Percentiles rank a stretch among this genome's conserved stretches.
phyloP scores from a whole-genome alignment of 768 basidiomycete species.

The Lyophyllum decastes region DNA sequence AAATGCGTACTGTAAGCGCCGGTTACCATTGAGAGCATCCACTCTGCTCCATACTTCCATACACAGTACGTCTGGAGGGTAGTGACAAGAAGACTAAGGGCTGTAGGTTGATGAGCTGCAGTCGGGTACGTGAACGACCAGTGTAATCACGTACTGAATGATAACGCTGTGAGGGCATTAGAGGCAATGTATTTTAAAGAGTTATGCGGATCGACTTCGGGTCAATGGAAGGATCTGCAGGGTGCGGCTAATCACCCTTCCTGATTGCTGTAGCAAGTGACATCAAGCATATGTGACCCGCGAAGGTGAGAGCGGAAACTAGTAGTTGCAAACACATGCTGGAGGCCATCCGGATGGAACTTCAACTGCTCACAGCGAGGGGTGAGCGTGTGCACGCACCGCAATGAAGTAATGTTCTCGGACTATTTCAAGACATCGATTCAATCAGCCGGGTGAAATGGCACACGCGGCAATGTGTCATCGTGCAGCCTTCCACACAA shows the following conservation, averaged over 20 bases:
- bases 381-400: not conserved
- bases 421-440: not conserved
- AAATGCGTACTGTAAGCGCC: conserved; percentile 56
- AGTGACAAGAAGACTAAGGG: conserved; percentile 40
- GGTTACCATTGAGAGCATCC: conserved; percentile 49
- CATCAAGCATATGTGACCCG: conserved; percentile 1
- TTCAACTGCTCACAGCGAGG: not conserved
- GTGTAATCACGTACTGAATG: conserved; percentile 39
- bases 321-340: not conserved
- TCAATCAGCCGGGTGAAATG: not conserved
- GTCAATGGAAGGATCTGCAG: conserved; percentile 45
- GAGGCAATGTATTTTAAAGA: conserved; percentile 57
- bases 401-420: not conserved
- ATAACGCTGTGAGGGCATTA: conserved; percentile 50
- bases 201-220: conserved; percentile 53
- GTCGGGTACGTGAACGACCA: not conserved
- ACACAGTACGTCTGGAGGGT: conserved; percentile 43
- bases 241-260: conserved; percentile 23
- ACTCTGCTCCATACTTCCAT: conserved; percentile 48
- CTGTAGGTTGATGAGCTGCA: conserved; percentile 14
- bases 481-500: not conserved
- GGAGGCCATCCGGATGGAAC: not conserved
- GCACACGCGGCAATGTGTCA: not conserved
- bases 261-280: conserved; percentile 16
- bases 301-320: not conserved